Conservation (phyloP, 2,329 filamentous ascomycete genomes). For the Microsporum canis region DNA sequence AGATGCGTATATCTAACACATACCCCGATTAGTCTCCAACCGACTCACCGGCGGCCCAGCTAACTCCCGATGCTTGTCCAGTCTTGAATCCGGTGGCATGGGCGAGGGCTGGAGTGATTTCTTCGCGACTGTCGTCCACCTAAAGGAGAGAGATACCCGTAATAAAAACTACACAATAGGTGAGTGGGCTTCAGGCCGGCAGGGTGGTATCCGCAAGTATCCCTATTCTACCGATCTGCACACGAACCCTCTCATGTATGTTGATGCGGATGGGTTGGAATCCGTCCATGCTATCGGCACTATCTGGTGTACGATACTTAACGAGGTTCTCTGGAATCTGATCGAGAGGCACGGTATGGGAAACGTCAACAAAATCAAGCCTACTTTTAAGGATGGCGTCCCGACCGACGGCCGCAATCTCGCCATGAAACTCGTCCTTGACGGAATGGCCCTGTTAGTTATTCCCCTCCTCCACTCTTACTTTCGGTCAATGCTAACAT, state of each 20-base stretch:
- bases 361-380: constrained; percentile 5
- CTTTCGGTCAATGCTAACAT: not conserved
- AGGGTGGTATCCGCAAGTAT: constrained; percentile 9
- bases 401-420: constrained; percentile 11
- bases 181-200: constrained; percentile 7
- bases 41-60: constrained; percentile 11
- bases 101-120: constrained; percentile 13
- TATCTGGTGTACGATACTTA: constrained; percentile 11
- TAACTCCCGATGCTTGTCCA: constrained; percentile 9
- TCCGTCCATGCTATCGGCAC: constrained; percentile 11
- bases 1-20: not conserved
- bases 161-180: constrained; percentile 11
- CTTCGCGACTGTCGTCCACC: constrained; percentile 10
- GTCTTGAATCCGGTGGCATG: constrained; percentile 12
- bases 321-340: constrained; percentile 12
- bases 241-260: constrained; percentile 11
- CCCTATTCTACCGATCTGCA: constrained; percentile 10
- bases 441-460: constrained; percentile 14
- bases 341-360: constrained; percentile 14
- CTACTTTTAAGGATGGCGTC: constrained; percentile 6
- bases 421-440: constrained; percentile 12
- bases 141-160: constrained; percentile 9
- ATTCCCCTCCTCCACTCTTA: not conserved
- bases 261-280: constrained; percentile 3
- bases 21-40: constrained; percentile 9